Evolutionary conservation across 345 rosid species (phyloP).

Genomic region (Moringa oleifera): DNA sequence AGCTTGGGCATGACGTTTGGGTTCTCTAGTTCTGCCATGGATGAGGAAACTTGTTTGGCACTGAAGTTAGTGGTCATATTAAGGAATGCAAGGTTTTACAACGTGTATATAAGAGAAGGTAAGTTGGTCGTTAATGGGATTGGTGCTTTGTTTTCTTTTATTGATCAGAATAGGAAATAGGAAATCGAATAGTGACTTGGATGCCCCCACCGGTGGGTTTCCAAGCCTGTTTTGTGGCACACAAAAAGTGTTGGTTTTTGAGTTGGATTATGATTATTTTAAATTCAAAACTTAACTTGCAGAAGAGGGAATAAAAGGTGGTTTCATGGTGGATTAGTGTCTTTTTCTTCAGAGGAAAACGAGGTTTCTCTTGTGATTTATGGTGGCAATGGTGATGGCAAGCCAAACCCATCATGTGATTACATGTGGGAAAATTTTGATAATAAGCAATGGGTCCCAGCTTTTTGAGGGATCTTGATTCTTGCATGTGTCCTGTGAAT

Average conservation of each 20-base stretch:
- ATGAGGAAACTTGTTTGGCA: background rate
- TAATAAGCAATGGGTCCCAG: constrained; percentile 23
- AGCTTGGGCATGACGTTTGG: constrained; percentile 58
- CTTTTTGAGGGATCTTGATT: constrained; percentile 17
- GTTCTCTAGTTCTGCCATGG: constrained; percentile 68
- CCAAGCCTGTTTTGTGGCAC: background rate
- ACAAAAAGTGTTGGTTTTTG: constrained; percentile 18
- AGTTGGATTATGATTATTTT: constrained; percentile 18
- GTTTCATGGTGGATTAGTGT: constrained; percentile 12
- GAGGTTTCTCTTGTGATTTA: constrained; percentile 10
- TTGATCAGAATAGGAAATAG: constrained; percentile 8
- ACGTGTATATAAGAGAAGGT: constrained; percentile 16
- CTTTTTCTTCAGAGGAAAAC: constrained; percentile 8
- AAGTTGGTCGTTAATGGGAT: constrained; percentile 36
- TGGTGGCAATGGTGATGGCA: constrained; percentile 28
- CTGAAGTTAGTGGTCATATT: background rate
- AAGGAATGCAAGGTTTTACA: constrained; percentile 7
- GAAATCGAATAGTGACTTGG: constrained; percentile 16
- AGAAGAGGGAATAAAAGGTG: constrained; percentile 32
- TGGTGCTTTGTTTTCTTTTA: constrained; percentile 12
- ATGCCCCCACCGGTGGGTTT: constrained; percentile 17
- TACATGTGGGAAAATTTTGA: constrained; percentile 37
- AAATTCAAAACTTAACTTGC: constrained; percentile 29
- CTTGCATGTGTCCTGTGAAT: constrained; percentile 52
- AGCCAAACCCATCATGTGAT: constrained; percentile 57